These are phyloP conservation scores for Fusarium transvaalense DNA, from an alignment of 2,329 filamentous ascomycete genomes.

Conservation along the genomic window DNA sequence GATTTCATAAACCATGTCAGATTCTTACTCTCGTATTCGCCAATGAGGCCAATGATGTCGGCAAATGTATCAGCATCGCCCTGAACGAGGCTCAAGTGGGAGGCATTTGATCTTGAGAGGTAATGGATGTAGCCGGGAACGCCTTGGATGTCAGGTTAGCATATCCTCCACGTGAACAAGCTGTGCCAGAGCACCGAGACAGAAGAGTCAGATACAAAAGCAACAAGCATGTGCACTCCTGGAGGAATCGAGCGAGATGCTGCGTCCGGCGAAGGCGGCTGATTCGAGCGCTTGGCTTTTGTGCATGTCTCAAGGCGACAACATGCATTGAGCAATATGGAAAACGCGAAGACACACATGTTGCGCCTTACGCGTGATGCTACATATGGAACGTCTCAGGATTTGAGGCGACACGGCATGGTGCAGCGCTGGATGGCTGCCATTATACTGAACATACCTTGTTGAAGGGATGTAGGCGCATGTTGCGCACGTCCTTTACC, in stretches of 20 bases:
- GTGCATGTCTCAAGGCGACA: conserved; percentile 18
- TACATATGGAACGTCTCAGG: conserved; percentile 40
- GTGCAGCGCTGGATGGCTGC: conserved; percentile 32
- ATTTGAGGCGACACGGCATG: conserved; percentile 36
- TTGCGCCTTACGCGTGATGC: conserved; percentile 22
- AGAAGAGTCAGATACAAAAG: conserved; percentile 41
- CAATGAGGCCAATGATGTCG: conserved; percentile 78
- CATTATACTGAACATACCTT: conserved; percentile 57
- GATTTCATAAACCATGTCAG: not conserved
- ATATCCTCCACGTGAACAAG: conserved; percentile 36
- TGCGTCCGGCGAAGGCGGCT: conserved; percentile 30
- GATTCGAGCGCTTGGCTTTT: conserved; percentile 16
- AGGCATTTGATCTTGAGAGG: conserved; percentile 59
- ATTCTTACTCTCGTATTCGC: conserved; percentile 77
- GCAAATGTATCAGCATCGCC: conserved; percentile 75
- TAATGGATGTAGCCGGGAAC: conserved; percentile 64
- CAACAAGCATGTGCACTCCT: conserved; percentile 40
- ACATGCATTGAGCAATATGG: conserved; percentile 23
- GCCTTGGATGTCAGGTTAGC: conserved; percentile 44
- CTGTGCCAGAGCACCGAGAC: conserved; percentile 36
- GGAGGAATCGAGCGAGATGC: conserved; percentile 39
- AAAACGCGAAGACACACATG: conserved; percentile 10
- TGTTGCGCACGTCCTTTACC: conserved; percentile 57
- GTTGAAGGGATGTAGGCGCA: conserved; percentile 55
- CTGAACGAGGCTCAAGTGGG: conserved; percentile 64